Evolutionary conservation across 768 basidiomycete species (phyloP).

Genomic region (Nidularia pulvinata): DNA sequence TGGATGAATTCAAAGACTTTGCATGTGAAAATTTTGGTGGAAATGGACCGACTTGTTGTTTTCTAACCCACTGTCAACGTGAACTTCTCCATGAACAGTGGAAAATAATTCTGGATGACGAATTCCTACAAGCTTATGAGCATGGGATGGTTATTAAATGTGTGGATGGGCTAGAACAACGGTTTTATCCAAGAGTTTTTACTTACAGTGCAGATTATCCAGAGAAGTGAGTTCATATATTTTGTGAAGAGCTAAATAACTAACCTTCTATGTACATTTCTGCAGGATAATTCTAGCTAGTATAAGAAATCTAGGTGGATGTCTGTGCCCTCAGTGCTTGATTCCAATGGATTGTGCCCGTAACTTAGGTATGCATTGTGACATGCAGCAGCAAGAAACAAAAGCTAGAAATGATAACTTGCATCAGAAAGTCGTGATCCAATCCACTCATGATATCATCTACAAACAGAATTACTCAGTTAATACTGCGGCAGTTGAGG

Average conservation of each 20-base stretch:
- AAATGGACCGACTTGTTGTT: too few relatives aligned
- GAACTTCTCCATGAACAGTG: background rate
- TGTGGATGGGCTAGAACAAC: background rate
- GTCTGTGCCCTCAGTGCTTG: slow-evolving; percentile 31
- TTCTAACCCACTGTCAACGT: background rate
- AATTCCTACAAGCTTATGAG: background rate
- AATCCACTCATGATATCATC: slow-evolving; percentile 1
- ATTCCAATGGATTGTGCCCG: slow-evolving; percentile 1
- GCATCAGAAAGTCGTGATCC: slow-evolving; percentile 3
- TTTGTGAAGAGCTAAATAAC: too few relatives aligned
- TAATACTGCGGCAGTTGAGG: slow-evolving; percentile 6
- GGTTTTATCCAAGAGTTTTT: slow-evolving; percentile 18
- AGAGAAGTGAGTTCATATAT: slow-evolving; percentile 21
- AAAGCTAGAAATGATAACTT: too few relatives aligned
- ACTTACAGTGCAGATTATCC: slow-evolving; percentile 33
- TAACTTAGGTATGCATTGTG: too few relatives aligned
- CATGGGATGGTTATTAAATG: background rate
- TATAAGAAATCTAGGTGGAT: slow-evolving; percentile 22
- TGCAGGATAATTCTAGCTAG: slow-evolving; percentile 25
- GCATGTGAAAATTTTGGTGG: too few relatives aligned
- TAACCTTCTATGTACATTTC: background rate
- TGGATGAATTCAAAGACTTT: too few relatives aligned
- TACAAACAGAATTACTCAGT: slow-evolving; percentile 1
- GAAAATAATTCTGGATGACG: background rate
- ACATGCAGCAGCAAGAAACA: too few relatives aligned